Evolutionary conservation across 2,329 filamentous ascomycete species (phyloP), one percentile per base, ranked within the genome.

Genomic region (Paraphaeosphaeria minitans): DNA sequence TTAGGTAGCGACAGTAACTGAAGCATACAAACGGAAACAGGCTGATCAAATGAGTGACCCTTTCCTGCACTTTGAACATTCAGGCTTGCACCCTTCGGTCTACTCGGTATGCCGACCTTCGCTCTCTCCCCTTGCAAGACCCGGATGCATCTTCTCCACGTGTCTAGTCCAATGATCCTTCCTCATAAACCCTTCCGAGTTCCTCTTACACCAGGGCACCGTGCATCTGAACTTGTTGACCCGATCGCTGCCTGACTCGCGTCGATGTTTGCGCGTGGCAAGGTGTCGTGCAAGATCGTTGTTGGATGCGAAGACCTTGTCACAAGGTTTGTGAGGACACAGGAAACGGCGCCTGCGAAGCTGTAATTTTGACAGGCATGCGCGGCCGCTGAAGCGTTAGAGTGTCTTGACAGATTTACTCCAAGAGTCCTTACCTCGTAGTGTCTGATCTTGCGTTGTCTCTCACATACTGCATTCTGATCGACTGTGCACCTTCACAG

Each of bases 281-380:
- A 46, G 24, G 21, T 57, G 55, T 5, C 47, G 47, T 12, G 47
- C 39, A 9, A 52, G 48, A n/a, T 57, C 55, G 21, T 52, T 52
- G 1, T 29, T 27, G 5, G 47, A 52, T 4, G 2, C 19, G 27
- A 57, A 57, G 21, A 16, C 39, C 22, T 7, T 27, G 24, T 6
- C 9, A 39, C 55, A 57, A 3, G 54, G 47, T 24, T 2, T 3
- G 39, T 24, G 27, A 31, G 52, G 39, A 41, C 41, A 54, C 7
- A 22, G 8, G n/a, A 54, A 54, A 16, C 27, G 39, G n/a, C 22
- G 52, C 14, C 35, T 43, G 19, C 50, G 50, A 29, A 27, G 8
- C 24, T 9, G 5, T 24, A 0, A 3, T 19, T 31, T 47, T 42
- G 39, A 9, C 19, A 42, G 21, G 8, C 39, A 6, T 27, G 24